Base-by-base conservation (phyloP, 1,284 basidiomycete genomes). In the Polyporus tsugae region DNA sequence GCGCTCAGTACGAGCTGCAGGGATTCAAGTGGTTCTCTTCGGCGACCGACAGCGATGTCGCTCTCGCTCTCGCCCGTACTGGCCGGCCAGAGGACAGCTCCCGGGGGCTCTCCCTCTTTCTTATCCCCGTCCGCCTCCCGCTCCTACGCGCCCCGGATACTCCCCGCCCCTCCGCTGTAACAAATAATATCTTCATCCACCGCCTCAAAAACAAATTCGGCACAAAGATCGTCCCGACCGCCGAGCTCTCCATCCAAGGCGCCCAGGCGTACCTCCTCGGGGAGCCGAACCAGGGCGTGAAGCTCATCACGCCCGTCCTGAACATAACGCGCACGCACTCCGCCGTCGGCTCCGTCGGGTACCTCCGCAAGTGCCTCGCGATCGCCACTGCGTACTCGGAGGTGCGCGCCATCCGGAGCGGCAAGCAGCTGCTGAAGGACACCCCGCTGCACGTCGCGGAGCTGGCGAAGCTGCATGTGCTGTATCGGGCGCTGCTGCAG, bases 11-110 rank as follows among this genome's bases (percentile, higher is more conserved):
- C 76, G 79, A 75, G 25, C 78, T 94, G 35, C 81, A 92, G 71
- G 91, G 93, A 1, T 88, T 94, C 79, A 94, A 94, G 80, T 93
- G 92, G 93, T 95, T 95, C 81, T 93, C 92, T 13, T 92, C 91
- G 64, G 94, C 93, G 1, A 93, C 92, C 0, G 94, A 95, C 73
- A 89, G 89, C 71, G 83, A 94, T 66, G 81, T 94, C 19, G 85
- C 92, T 0, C 82, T 94, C 33, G 91, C 91, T 0, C 81, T 94
- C 13, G 93, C 91, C 4, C 87, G 92, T 41, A 94, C 92, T 2
- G 89, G 89, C 0, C 77, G 83, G 7, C 71, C 75, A 13, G 73
- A 81, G 63, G 78, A 81, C 22, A 91, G 91, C 10, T 89, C 90
- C 1, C 85, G 87, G 25, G 86, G 86, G 0, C 84, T 94, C 6